Percentiles rank a stretch among this genome's conserved stretches.
Conservation (phyloP, 2,329 filamentous ascomycete species). For the Nakataea oryzae region DNA sequence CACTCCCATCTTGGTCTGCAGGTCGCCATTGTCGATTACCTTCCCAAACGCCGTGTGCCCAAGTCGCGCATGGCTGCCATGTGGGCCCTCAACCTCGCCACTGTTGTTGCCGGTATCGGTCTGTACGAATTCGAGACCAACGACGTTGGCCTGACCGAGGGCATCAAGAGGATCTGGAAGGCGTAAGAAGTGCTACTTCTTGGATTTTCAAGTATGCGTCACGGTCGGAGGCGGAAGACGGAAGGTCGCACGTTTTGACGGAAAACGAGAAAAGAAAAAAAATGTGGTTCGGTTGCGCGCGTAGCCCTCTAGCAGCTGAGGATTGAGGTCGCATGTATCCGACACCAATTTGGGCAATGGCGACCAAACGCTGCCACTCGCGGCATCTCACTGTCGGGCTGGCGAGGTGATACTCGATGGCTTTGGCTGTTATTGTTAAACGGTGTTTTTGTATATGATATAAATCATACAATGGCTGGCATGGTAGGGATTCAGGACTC, state of each 20-base stretch:
- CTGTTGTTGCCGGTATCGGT: constrained; percentile 72
- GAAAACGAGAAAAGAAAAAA: not conserved
- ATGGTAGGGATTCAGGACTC: not conserved
- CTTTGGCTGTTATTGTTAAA: not conserved
- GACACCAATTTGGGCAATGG: too few relatives aligned
- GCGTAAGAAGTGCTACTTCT: constrained; percentile 39
- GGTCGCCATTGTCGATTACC: constrained; percentile 83
- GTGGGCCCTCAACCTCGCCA: constrained; percentile 72
- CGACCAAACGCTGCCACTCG: not conserved
- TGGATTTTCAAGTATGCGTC: not conserved
- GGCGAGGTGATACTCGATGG: too few relatives aligned
- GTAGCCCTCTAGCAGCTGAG: not conserved
- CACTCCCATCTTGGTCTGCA: constrained; percentile 97
- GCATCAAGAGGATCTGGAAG: constrained; percentile 79
- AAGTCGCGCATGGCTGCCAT: constrained; percentile 53
- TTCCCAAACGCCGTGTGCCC: constrained; percentile 63
- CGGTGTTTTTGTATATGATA: not conserved
- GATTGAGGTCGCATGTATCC: not conserved
- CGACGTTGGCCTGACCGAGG: constrained; percentile 88
- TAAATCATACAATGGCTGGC: not conserved
- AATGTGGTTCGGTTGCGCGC: not conserved
- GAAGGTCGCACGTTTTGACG: not conserved
- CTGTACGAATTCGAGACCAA: constrained; percentile 99
- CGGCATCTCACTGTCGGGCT: too few relatives aligned
- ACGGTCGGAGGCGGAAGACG: not conserved